Evolutionary conservation across 805 yeast genomes (phyloP), one percentile per base, ranked within the genome.

Genomic region (Kluyveromyces siamensis): DNA sequence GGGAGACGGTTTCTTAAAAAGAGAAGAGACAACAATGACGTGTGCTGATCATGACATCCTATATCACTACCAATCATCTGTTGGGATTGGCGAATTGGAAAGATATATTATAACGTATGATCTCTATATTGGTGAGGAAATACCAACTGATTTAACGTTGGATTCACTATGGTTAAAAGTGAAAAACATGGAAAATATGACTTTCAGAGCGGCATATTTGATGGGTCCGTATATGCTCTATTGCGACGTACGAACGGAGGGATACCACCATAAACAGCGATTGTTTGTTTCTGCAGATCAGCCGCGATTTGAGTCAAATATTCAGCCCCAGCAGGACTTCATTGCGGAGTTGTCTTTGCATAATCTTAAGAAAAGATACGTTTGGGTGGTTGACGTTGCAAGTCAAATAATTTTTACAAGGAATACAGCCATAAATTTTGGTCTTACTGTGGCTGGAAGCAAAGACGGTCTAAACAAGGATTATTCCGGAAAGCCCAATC

Each of bases 161-260:
- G 59, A 60, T 21, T 64, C 73, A 1, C 51, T 79, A 1, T 81
- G 77, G 74, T 65, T 84, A 19, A 77, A 75, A 51, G 69, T 85
- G n/a, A 76, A 76, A 54, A 85, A 85, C 60, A 71, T 68, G 3
- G 88, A 84, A 55, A 77, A 54, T 9, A 19, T 59, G 18, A 55
- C 68, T 0, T 56, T 56, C 43, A 63, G 91, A 46, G 90, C 95
- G 0, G 90, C 88, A 0, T 82, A 78, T 55, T 62, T 86, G 16
- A 77, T 85, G 49, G 95, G 91, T 0, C 95, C 95, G 0, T 85
- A 76, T 55, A 72, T 80, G n/a, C 56, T 86, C 1, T 86, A 86
- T 59, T 84, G 79, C 38, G 95, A 86, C 63, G 77, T 87, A 35
- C 67, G 80, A 45, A 67, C 80, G 0, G 72, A 62, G 2, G 82